phyloP scores from a whole-genome alignment of 306 rosid genomes.

The Fragaria iinumae region DNA sequence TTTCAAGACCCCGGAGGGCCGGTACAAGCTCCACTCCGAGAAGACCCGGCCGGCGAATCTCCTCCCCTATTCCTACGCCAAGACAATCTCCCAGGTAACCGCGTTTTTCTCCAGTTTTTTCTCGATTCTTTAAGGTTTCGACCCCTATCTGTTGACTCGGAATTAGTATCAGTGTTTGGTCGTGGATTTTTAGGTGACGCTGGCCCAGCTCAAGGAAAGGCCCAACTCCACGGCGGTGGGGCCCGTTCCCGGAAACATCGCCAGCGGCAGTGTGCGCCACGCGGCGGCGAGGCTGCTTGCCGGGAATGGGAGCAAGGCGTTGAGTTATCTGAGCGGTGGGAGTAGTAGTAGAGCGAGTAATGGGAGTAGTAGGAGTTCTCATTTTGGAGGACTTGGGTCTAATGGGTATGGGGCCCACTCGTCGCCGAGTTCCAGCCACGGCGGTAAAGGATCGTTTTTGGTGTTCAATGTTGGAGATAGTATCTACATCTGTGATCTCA shows the following conservation, averaged over 20 bases:
- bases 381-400: conserved; percentile 8
- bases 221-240: conserved; percentile 59
- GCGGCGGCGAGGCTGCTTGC: conserved; percentile 79
- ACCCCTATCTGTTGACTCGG: conserved; percentile 12
- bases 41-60: conserved; percentile 88
- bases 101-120: neutral
- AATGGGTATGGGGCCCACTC: conserved; percentile 40
- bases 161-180: conserved; percentile 19
- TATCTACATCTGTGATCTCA: conserved; percentile 84
- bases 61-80: conserved; percentile 85
- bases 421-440: conserved; percentile 58
- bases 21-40: conserved; percentile 92
- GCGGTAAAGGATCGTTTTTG: conserved; percentile 81
- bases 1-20: conserved; percentile 95
- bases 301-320: conserved; percentile 80
- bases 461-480: conserved; percentile 94
- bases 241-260: conserved; percentile 54
- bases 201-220: conserved; percentile 87
- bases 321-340: conserved; percentile 86
- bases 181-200: conserved; percentile 53
- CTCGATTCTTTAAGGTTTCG: neutral
- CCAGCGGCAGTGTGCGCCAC: conserved; percentile 79
- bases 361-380: conserved; percentile 50
- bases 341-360: conserved; percentile 57
- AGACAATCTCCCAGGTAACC: conserved; percentile 79